Base-by-base conservation (phyloP, 495 filamentous ascomycete genomes). In the Viridothelium virens region DNA sequence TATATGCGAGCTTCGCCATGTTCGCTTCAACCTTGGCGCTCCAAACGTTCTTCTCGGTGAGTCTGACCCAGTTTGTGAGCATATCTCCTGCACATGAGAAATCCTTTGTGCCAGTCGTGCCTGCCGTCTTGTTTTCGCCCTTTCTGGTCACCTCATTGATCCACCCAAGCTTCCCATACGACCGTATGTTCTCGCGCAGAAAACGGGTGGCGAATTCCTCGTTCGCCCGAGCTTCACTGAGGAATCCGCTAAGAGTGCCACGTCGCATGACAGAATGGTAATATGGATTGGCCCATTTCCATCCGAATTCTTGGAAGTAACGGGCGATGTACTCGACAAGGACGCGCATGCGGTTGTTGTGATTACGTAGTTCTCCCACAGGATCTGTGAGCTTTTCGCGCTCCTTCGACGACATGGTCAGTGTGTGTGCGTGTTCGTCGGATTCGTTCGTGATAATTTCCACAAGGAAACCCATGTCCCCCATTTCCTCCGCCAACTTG, bases 21-120 rank as follows among this genome's bases (percentile, higher is more conserved):
- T 90, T 92, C n/a, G 96, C 78, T 73, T 96, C 86, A 44, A 95
- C 88, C 73, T 94, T 94, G 75, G 93, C 91, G 75, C 82, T 89
- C 92, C 92, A 96, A 10, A 93, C 74, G 62, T 91, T 86, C 53
- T 83, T 82, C 71, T 96, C 90, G 53, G 83, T 82, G 37, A 79
- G 77, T 41, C 85, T 75, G 10, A 89, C 91, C 3, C 89, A 76
- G 10, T 82, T 75, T 37, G 87, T 76, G 37, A 98, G 81, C 0
- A 82, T 86, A 38, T 83, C 75, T 10, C 86, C 86, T 14, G 93
- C 92, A 65, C 80, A 80, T 39, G 82, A 78, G 68, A 89, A 93
- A 63, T 94, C 84, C 64, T 86, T 80, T 72, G 91, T 87, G 31
- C 84, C 80, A 63, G 83, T 80, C 72, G 91, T 87, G 31, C 84